These are phyloP conservation scores for Medicago ruthenica DNA, from an alignment of 306 rosid species.

Conservation along the genomic window DNA sequence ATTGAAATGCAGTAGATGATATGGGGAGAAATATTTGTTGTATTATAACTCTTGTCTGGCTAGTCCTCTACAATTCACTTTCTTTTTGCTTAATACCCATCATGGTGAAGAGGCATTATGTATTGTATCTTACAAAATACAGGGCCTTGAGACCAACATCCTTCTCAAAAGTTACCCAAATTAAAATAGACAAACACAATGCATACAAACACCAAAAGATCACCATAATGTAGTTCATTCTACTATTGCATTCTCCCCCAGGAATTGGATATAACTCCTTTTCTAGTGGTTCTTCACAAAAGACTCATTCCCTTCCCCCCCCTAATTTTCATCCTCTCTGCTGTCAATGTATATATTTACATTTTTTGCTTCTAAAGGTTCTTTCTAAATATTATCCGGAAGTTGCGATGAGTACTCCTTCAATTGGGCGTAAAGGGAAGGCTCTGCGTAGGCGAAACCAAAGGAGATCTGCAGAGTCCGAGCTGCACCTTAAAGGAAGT, in stretches of 20 bases:
- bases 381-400: slow-evolving; percentile 75
- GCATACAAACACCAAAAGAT: slow-evolving; percentile 12
- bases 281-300: slow-evolving; percentile 17
- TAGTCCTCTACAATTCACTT: not conserved
- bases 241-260: slow-evolving; percentile 11
- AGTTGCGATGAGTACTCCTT: slow-evolving; percentile 59
- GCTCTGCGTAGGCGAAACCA: slow-evolving; percentile 79
- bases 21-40: not conserved
- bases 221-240: slow-evolving; percentile 24
- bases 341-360: slow-evolving; percentile 21
- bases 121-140: not conserved
- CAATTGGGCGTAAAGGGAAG: slow-evolving; percentile 96
- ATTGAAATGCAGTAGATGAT: not conserved
- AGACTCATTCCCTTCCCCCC: slow-evolving; percentile 15
- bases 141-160: not conserved
- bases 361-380: slow-evolving; percentile 57
- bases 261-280: slow-evolving; percentile 5
- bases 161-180: slow-evolving; percentile 26
- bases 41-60: not conserved
- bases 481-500: slow-evolving; percentile 48
- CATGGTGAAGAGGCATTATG: not conserved
- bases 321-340: slow-evolving; percentile 1
- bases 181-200: slow-evolving; percentile 5
- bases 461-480: slow-evolving; percentile 50
- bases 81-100: not conserved